Evolutionary conservation across 2,329 filamentous ascomycete genomes (phyloP).

Genomic region (Ustulina deusta): DNA sequence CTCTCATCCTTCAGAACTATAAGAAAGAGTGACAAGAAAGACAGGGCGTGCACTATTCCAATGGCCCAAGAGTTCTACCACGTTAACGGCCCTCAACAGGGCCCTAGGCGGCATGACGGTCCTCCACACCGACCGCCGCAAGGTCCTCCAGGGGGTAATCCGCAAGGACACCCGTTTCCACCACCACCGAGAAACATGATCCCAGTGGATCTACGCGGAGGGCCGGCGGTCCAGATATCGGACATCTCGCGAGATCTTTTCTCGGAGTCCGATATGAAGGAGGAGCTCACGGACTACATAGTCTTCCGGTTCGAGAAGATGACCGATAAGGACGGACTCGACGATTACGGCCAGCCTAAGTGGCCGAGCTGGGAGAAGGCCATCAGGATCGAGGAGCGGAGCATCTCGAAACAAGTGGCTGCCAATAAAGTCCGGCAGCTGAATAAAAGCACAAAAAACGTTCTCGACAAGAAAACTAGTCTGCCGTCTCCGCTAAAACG

Average conservation of each 20-base stretch:
- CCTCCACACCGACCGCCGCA: constrained; percentile 8
- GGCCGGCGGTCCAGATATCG: constrained; percentile 40
- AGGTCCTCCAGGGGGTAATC: not conserved
- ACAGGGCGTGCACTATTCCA: not conserved
- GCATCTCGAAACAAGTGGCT: constrained; percentile 55
- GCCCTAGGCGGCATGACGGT: constrained; percentile 2
- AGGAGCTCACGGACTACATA: constrained; percentile 56
- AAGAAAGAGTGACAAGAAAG: not conserved
- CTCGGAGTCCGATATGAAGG: constrained; percentile 55
- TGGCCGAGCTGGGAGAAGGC: constrained; percentile 58
- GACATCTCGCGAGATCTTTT: constrained; percentile 55
- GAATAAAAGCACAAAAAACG: constrained; percentile 48
- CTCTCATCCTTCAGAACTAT: not conserved
- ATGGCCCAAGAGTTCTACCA: constrained; percentile 19
- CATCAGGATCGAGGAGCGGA: constrained; percentile 50
- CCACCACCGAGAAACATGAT: constrained; percentile 29
- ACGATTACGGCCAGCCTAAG: constrained; percentile 53
- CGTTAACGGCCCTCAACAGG: constrained; percentile 9
- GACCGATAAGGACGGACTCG: constrained; percentile 49
- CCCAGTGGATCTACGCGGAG: constrained; percentile 22
- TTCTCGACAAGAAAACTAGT: constrained; percentile 55
- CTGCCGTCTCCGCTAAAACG: constrained; percentile 54
- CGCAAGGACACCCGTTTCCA: constrained; percentile 19
- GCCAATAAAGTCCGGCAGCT: constrained; percentile 55
- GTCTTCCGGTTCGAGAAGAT: constrained; percentile 59